Base-by-base conservation (phyloP, 164 flowering plant species). In the Magnolia changhungtana region DNA sequence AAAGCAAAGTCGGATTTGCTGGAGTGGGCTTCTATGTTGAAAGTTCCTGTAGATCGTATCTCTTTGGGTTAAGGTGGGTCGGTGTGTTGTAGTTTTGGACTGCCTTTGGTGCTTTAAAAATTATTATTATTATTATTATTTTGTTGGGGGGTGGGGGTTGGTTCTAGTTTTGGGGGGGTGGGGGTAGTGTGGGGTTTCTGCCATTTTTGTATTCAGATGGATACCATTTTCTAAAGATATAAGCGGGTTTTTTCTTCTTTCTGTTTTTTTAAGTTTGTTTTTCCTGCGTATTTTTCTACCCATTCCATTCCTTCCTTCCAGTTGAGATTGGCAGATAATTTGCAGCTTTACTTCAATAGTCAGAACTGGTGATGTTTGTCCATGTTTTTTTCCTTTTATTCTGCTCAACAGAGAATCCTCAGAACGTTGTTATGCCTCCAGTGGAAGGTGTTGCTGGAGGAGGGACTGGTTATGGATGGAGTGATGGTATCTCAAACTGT, bases 361-460 rank as follows among this genome's bases (percentile, higher is more conserved):
- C 8, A 20, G 19, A 59, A 16, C 66, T 61, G 55, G 7, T 37
- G 45, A 37, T 3, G 24, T 58, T 37, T 24, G 10, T 49, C 49
- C 37, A n/a, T 23, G 29, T 16, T 27, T 58, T 67, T 0, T 75
- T 61, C 61, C 72, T 20, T 81, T 72, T 27, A 21, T 8, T 11
- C 18, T 52, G 58, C 50, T 55, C 82, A 80, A 72, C 77, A 67
- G 79, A 76, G 24, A 74, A 76, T 75, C 27, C 76, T 68, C 84
- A 77, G 75, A 76, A 71, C 24, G 16, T 13, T 7, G 64, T 0
- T 29, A 88, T 89, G 78, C 98, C 94, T 50, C 98, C 97, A 13
- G 90, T 94, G 77, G 99, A 96, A 84, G 99, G 99, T 73, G 94
- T 96, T 78, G 88, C 92, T 73, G 99, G 99, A 68, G 99, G 99